Evolutionary conservation across 2,329 filamentous ascomycete genomes (phyloP), one percentile per base, ranked within the genome.

Genomic region (Fusarium sp.): DNA sequence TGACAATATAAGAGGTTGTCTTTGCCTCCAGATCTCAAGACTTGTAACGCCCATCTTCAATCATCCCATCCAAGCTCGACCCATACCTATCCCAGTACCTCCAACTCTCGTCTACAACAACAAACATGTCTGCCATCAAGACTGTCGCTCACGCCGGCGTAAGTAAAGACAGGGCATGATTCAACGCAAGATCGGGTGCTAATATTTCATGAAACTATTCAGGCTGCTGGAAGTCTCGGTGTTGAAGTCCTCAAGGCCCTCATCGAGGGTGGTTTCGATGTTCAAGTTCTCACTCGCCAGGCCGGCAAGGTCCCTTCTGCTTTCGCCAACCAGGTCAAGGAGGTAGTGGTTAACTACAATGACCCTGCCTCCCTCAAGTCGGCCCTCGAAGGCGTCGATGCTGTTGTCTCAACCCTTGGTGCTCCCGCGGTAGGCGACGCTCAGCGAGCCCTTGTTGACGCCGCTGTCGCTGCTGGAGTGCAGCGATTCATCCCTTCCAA

Each of bases 401-500:
- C 61, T 29, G 61, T 63, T 33, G 61, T 63, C 22, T 63, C 61
- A 14, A 63, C 61, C 22, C 47, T 63, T 40, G 63, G 63, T 35
- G 54, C 36, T 40, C 54, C 54, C 31, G 63, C 52, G 6, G 52
- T 66, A 18, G 61, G 61, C 3, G 56, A 47, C 14, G 38, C 29
- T 18, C 63, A 66, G n/a, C 56, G 54, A 6, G 52, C 56, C 29
- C 42, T 66, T 14, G 31, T 61, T 25, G 63, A 66, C 35, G 63
- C 63, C 33, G 56, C 63, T 27, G 56, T 47, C 56, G 58, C 29
- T 5, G 56, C 63, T 27, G 63, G 63, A 36, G 63, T 66, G 5
- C 54, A 62, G 36, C 42, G 64, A 27, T 62, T 66, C 57, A 66
- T 66, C 25, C 64, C 64, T 14, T 66, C 57, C 45, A 50, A 66